Evolutionary conservation across 331 rosid species (phyloP).

Genomic region (Erythrophleum ivorense): DNA sequence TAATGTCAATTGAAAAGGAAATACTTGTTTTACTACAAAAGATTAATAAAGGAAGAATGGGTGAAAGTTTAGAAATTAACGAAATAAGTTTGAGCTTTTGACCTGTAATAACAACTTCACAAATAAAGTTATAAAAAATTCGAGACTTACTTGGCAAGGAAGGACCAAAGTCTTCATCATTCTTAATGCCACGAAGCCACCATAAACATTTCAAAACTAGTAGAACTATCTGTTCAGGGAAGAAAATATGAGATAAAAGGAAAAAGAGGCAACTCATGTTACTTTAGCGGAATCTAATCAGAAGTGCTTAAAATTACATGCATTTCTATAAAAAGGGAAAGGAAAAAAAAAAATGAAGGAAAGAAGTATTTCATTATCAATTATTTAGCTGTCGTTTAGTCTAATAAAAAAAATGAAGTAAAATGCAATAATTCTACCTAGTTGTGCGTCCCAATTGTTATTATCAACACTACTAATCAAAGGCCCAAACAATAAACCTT

Average conservation of each 20-base stretch:
- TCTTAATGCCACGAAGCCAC: background rate
- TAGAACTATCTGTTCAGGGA: conserved; percentile 13
- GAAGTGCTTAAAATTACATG: background rate
- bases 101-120: background rate
- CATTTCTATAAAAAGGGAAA: background rate
- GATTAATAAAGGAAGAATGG: background rate
- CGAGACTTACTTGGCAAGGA: conserved; percentile 9
- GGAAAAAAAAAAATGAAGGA: background rate
- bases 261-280: background rate
- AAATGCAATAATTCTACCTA: background rate
- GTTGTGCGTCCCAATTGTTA: background rate
- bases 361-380: background rate
- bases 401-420: background rate
- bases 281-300: background rate
- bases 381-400: background rate
- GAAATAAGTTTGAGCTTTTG: background rate
- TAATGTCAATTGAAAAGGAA: background rate
- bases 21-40: background rate
- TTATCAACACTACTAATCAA: background rate
- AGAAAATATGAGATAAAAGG: background rate
- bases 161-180: conserved; percentile 27
- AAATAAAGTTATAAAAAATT: background rate
- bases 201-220: background rate
- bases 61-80: background rate
- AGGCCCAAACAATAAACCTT: background rate